Evolutionary conservation across 2,329 filamentous ascomycete species (phyloP).

Genomic region (Hymenoscyphus salicellus): DNA sequence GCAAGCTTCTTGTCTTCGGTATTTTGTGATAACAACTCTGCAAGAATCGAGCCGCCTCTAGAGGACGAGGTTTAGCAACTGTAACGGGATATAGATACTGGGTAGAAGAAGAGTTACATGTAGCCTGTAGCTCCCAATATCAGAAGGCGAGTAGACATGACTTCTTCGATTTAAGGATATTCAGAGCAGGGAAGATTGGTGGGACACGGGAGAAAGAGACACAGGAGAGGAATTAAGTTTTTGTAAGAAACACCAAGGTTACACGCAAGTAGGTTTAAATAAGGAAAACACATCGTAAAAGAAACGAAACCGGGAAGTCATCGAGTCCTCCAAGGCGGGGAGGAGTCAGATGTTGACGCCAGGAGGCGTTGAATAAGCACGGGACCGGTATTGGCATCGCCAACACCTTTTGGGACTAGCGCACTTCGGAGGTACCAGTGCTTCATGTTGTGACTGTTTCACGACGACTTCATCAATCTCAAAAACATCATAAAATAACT

Average conservation of each 20-base stretch:
- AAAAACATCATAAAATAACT: not conserved
- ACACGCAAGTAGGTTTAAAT: not conserved
- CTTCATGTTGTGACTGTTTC: not conserved
- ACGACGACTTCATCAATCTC: not conserved
- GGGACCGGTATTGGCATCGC: not conserved
- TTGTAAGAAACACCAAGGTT: no score
- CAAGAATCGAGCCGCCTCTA: conserved; percentile 24
- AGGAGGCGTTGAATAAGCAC: not conserved
- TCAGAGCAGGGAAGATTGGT: not conserved
- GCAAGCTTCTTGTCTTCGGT: not conserved
- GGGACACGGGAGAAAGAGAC: not conserved
- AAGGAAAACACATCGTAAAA: not conserved
- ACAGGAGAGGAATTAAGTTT: no score
- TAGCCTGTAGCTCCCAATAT: conserved; percentile 27
- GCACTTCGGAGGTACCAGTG: not conserved
- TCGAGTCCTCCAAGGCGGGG: not conserved
- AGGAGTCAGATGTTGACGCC: not conserved
- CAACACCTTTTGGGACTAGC: not conserved
- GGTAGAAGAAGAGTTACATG: conserved; percentile 13
- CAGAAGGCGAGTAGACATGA: conserved; percentile 15
- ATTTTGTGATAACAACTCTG: conserved; percentile 14
- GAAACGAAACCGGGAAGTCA: not conserved
- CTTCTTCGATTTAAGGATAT: not conserved
- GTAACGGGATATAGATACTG: not conserved
- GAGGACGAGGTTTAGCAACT: not conserved